Percentiles rank a stretch among this genome's conserved stretches.
Conservation (phyloP, 1,284 basidiomycete species). For the Rhodotorula sp. region DNA sequence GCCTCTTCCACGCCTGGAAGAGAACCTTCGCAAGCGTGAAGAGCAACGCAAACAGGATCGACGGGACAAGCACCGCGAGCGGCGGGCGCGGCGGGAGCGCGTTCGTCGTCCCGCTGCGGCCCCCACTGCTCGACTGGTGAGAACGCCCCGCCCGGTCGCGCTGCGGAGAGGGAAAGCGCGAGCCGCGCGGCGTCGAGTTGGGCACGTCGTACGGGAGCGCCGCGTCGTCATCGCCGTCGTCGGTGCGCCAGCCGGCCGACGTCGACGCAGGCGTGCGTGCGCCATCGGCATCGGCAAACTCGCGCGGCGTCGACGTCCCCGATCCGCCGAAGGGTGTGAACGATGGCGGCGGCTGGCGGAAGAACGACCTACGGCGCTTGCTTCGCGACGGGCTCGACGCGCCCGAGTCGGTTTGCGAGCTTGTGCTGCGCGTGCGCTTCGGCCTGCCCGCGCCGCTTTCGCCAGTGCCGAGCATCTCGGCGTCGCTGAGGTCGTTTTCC, state of each 20-base stretch:
- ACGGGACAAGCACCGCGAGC: slow-evolving; percentile 27
- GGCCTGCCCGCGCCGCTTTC: not conserved
- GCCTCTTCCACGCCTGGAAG: slow-evolving; percentile 1
- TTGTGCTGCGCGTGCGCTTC: not conserved
- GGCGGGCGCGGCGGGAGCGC: slow-evolving; percentile 34
- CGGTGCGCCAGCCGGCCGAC: slow-evolving; percentile 21
- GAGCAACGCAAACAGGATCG: slow-evolving; percentile 26
- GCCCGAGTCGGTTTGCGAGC: not conserved
- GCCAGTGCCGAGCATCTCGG: not conserved
- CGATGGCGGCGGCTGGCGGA: not conserved
- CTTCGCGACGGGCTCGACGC: not conserved
- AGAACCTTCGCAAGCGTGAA: slow-evolving; percentile 25
- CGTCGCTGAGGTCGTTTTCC: not conserved
- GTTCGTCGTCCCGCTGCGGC: not conserved
- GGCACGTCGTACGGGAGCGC: slow-evolving; percentile 24
- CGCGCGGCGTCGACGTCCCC: not conserved
- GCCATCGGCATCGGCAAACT: not conserved
- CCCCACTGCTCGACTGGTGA: not conserved
- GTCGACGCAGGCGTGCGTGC: not conserved
- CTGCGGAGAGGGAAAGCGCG: slow-evolving; percentile 18
- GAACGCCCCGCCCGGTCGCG: not conserved
- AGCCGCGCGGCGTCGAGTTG: slow-evolving; percentile 13
- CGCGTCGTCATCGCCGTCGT: slow-evolving; percentile 21
- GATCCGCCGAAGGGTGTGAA: not conserved
- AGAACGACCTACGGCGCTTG: not conserved